phyloP scores from a whole-genome alignment of 2,329 filamentous ascomycete species.

The Rugonectria rugulosa region DNA sequence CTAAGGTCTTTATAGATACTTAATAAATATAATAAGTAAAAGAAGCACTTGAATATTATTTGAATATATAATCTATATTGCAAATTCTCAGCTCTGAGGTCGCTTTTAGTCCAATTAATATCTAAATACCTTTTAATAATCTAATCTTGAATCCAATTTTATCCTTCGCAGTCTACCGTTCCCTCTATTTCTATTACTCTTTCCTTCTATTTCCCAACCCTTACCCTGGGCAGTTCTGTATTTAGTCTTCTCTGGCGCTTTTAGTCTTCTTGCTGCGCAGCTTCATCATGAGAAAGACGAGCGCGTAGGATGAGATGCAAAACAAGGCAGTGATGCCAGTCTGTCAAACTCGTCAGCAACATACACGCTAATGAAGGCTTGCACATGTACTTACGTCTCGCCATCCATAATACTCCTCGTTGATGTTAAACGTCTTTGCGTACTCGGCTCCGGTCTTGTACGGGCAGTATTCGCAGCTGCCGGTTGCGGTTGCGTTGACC shows the following conservation, averaged over 20 bases:
- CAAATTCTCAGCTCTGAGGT: too few relatives aligned
- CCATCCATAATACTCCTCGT: constrained; percentile 29
- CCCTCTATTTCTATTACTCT: too few relatives aligned
- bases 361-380: neutral
- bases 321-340: constrained; percentile 33
- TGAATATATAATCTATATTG: too few relatives aligned
- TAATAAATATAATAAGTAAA: too few relatives aligned
- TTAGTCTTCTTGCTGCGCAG: constrained; percentile 32
- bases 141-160: too few relatives aligned
- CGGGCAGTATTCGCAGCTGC: constrained; percentile 25
- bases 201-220: too few relatives aligned
- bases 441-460: constrained; percentile 27
- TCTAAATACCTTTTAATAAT: too few relatives aligned
- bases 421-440: constrained; percentile 26
- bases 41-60: too few relatives aligned
- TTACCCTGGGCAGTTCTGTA: too few relatives aligned
- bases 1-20: too few relatives aligned
- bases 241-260: constrained; percentile 23
- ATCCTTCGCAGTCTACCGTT: too few relatives aligned
- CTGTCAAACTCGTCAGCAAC: constrained; percentile 2
- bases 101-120: too few relatives aligned
- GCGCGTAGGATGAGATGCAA: constrained; percentile 29
- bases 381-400: constrained; percentile 29
- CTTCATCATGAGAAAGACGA: constrained; percentile 37
- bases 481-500: constrained; percentile 16